Evolutionary conservation across 2,329 filamentous ascomycete species (phyloP).

Genomic region (Botrytis pseudocinerea): DNA sequence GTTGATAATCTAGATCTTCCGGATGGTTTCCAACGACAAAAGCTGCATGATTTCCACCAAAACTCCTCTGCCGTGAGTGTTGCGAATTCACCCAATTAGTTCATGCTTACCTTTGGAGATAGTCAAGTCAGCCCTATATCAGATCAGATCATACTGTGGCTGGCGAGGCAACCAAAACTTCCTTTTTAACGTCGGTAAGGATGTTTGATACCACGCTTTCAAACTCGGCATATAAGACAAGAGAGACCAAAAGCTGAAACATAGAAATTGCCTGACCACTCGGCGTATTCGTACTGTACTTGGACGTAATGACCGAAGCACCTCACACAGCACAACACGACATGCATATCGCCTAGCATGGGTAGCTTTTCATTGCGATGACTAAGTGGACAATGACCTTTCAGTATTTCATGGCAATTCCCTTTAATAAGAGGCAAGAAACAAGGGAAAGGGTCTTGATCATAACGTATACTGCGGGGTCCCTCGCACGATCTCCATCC

Average conservation of each 20-base stretch:
- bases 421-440: background rate
- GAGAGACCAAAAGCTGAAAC: background rate
- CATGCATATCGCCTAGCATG: constrained; percentile 4
- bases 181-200: background rate
- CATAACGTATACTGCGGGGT: background rate
- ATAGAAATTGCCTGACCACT: constrained; percentile 3
- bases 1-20: background rate
- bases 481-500: background rate
- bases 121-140: background rate
- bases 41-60: background rate
- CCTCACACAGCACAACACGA: constrained; percentile 2
- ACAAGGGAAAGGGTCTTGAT: background rate
- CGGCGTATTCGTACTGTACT: background rate
- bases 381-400: background rate
- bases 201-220: background rate
- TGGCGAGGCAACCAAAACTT: background rate
- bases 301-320: constrained; percentile 3
- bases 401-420: background rate
- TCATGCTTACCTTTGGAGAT: background rate
- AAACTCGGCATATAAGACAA: background rate
- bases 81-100: background rate
- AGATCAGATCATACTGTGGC: background rate
- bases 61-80: background rate
- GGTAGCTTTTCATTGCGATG: background rate
- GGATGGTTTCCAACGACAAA: background rate